Evolutionary conservation across 2,329 filamentous ascomycete genomes (phyloP).

Genomic region (Fusarium sp.): DNA sequence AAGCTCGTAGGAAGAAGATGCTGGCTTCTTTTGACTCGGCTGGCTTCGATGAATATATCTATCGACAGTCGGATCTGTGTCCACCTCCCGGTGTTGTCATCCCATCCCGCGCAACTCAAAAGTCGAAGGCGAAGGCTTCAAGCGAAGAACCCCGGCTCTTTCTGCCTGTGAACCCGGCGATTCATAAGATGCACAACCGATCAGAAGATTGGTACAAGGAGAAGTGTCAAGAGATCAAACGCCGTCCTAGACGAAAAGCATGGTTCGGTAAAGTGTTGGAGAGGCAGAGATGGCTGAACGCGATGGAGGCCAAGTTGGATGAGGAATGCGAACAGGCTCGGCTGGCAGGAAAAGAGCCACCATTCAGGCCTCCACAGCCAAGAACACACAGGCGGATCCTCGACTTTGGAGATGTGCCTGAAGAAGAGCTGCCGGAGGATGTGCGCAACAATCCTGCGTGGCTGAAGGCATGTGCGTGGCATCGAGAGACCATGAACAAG

Average conservation of each 20-base stretch:
- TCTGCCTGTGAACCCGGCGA: conserved; percentile 61
- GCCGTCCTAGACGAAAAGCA: conserved; percentile 60
- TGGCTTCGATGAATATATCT: conserved; percentile 54
- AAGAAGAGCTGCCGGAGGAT: conserved; percentile 55
- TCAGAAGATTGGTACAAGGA: conserved; percentile 57
- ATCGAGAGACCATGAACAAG: conserved; percentile 46
- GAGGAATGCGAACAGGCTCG: conserved; percentile 17
- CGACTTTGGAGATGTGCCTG: conserved; percentile 52
- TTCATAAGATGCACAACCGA: conserved; percentile 57
- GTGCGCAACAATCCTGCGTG: conserved; percentile 58
- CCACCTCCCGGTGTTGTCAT: conserved; percentile 40
- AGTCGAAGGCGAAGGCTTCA: conserved; percentile 6
- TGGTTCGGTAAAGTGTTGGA: conserved; percentile 59
- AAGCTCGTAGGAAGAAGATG: conserved; percentile 12
- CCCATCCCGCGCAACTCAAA: background rate
- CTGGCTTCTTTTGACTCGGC: conserved; percentile 35
- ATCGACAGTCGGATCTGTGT: conserved; percentile 45
- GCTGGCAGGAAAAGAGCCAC: conserved; percentile 16
- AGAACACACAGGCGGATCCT: conserved; percentile 41
- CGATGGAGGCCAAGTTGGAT: conserved; percentile 32
- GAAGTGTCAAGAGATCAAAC: conserved; percentile 62
- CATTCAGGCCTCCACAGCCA: conserved; percentile 44
- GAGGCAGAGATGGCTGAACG: conserved; percentile 49
- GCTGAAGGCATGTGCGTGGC: conserved; percentile 53
- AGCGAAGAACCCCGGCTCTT: conserved; percentile 50